Conservation (phyloP, 2,329 filamentous ascomycete species). For the Fusarium sarcochroum region DNA sequence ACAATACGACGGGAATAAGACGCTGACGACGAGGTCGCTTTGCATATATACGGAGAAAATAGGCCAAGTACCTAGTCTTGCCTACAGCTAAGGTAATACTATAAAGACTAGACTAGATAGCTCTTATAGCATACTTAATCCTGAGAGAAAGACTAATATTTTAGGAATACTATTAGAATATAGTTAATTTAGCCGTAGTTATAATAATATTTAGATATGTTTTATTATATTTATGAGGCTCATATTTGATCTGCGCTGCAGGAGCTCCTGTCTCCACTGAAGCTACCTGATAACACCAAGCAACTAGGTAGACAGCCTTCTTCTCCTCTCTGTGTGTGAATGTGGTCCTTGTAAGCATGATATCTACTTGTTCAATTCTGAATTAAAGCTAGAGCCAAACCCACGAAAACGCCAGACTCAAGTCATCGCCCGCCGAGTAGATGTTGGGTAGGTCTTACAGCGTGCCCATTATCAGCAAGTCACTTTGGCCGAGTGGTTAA, state of each 20-base stretch:
- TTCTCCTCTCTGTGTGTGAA: not conserved
- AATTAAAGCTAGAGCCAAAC: not conserved
- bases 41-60: not conserved
- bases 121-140: too few relatives aligned
- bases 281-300: not conserved
- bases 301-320: not conserved
- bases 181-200: too few relatives aligned
- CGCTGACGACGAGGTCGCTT: not conserved
- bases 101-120: not conserved
- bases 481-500: slow-evolving; percentile 32
- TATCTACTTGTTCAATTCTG: not conserved
- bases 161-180: too few relatives aligned
- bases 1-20: slow-evolving; percentile 28
- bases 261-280: not conserved
- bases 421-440: not conserved
- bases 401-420: not conserved
- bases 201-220: not conserved
- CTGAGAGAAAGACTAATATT: too few relatives aligned
- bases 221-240: not conserved
- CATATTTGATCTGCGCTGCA: not conserved
- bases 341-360: too few relatives aligned
- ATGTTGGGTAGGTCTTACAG: not conserved
- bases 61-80: not conserved
- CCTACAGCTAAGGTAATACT: not conserved
- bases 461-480: not conserved